Evolutionary conservation across 75 land plant genomes (phyloP), one percentile per base, ranked within the genome.

Genomic region (Sequoia sempervirens): DNA sequence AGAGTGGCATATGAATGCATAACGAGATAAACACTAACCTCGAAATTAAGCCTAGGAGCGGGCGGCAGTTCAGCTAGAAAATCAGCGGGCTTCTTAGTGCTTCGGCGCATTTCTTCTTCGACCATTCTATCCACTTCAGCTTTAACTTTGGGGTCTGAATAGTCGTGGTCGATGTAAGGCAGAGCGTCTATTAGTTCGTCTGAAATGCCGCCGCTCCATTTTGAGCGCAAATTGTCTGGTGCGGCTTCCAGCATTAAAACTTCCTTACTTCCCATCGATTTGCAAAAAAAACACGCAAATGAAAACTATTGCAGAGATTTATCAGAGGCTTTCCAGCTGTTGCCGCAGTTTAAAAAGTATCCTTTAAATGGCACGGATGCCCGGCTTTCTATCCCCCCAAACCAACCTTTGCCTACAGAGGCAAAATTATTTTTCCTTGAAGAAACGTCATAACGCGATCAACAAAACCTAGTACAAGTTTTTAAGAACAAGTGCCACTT

Each of bases 101-200:
- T 91, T 78, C 91, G 73, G 20, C 95, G 90, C 96, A 95, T 94
- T 90, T 97, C 99, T 80, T 95, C 96, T 43, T 94, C 96, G 73
- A 97, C 90, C 69, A 97, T 84, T 43, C 89, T 86, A 74, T 95
- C 99, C 43, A 97, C 99, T 85, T 97, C 98, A 40, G 84, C 89
- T 83, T 97, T 97, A 11, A 96, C 90, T n/a, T 81, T 69, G 36
- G 95, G 92, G 84, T 93, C 81, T 50, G 87, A 90, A 78, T 95
- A 95, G 80, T 97, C 98, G 68, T 93, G 93, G 90, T 97, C 99
- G 82, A 97, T 94, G 94, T 97, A 97, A n/a, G 98, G 99, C 47
- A 97, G 88, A 2, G 99, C 96, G 75, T 97, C 99, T 82, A 97
- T 76, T 26, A 88, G 79, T 12, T 87, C 90, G 13, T 82, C 87